A percentile compares a stretch with the other conserved stretches of the same genome.
These are phyloP conservation scores for Taphrina flavorubra DNA, from an alignment of 1,139 yeast genomes.

Conservation along the genomic window DNA sequence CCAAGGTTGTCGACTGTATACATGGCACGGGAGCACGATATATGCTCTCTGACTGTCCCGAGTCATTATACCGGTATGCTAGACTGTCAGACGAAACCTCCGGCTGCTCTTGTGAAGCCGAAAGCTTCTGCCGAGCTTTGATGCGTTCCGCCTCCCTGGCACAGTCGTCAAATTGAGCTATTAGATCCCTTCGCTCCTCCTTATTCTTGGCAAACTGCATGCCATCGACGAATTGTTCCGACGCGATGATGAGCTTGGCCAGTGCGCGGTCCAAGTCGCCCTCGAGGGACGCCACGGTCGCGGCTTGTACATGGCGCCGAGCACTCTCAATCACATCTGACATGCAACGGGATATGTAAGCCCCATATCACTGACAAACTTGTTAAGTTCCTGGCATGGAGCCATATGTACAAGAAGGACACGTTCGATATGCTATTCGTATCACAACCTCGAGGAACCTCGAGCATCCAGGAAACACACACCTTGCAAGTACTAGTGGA, in stretches of 20 bases:
- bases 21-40: conserved; percentile 10
- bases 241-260: conserved; percentile 24
- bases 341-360: background rate
- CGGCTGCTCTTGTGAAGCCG: background rate
- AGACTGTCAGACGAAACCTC: background rate
- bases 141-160: conserved; percentile 42
- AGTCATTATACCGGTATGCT: background rate
- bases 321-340: conserved; percentile 15
- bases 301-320: conserved; percentile 18
- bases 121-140: conserved; percentile 26
- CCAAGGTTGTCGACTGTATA: background rate
- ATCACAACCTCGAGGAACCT: too few relatives aligned
- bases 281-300: conserved; percentile 24
- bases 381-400: too few relatives aligned
- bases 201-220: conserved; percentile 25
- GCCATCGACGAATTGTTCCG: conserved; percentile 39
- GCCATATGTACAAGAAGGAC: too few relatives aligned
- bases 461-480: too few relatives aligned
- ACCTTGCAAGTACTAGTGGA: background rate
- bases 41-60: background rate
- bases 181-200: conserved; percentile 18
- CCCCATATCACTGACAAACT: too few relatives aligned
- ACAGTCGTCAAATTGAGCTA: conserved; percentile 35
- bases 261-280: conserved; percentile 33
- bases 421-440: too few relatives aligned